phyloP scores from a whole-genome alignment of 2,329 filamentous ascomycete genomes.

The Trichophyton simii region DNA sequence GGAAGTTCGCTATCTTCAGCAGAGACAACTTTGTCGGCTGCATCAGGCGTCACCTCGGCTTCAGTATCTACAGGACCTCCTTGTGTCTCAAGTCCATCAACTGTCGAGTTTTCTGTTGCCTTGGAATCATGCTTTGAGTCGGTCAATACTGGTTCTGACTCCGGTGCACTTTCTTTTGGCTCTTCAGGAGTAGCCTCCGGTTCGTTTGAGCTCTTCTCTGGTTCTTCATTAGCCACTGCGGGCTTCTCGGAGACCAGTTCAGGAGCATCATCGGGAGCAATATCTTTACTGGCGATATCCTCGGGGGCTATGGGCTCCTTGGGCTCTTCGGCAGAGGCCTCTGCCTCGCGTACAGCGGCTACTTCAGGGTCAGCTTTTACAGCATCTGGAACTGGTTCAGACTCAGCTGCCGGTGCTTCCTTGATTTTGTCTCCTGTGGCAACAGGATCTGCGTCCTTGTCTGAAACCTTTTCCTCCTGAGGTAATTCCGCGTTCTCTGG shows the following conservation, averaged over 20 bases:
- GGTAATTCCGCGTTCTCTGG: neutral
- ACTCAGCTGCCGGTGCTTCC: neutral
- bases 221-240: neutral
- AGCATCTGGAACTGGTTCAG: neutral
- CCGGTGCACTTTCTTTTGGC: neutral
- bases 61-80: neutral
- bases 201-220: neutral
- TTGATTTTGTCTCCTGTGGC: neutral
- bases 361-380: neutral
- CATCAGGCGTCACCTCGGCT: neutral
- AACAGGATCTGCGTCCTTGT: neutral
- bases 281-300: neutral
- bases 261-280: neutral
- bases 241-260: neutral
- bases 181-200: neutral
- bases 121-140: neutral
- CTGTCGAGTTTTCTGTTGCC: neutral
- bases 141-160: neutral
- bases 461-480: neutral
- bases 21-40: neutral
- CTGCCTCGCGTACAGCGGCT: neutral
- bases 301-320: neutral
- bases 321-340: neutral
- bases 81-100: neutral
- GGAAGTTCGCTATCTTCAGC: neutral